A percentile compares a stretch with the other conserved stretches of the same genome.
Conservation (phyloP, 2,329 filamentous ascomycete species). For the Fusarium sulawesiense region DNA sequence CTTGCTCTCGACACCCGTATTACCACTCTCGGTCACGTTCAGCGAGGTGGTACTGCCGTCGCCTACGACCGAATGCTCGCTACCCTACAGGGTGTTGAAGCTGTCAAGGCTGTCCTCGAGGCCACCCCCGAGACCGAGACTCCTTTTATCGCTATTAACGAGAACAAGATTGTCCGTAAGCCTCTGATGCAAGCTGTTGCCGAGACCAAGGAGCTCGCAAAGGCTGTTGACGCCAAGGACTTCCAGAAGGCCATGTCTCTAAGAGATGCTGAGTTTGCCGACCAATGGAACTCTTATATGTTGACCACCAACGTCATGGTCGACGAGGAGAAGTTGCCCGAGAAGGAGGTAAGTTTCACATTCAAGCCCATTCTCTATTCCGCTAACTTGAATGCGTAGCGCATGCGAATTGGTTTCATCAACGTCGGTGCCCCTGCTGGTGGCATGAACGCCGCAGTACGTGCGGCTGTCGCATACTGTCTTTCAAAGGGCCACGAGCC, state of each 20-base stretch:
- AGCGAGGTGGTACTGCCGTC: slow-evolving; percentile 90
- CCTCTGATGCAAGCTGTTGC: slow-evolving; percentile 89
- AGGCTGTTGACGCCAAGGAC: slow-evolving; percentile 84
- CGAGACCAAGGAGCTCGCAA: slow-evolving; percentile 85
- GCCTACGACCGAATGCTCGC: slow-evolving; percentile 94
- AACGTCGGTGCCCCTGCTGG: slow-evolving; percentile 96
- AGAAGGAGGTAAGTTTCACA: slow-evolving; percentile 70
- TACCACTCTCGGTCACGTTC: slow-evolving; percentile 96
- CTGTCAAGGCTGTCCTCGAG: slow-evolving; percentile 90
- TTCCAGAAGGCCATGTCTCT: slow-evolving; percentile 89
- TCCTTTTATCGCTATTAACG: slow-evolving; percentile 94
- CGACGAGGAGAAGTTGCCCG: slow-evolving; percentile 72
- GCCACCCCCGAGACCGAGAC: slow-evolving; percentile 90
- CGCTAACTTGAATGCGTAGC: slow-evolving; percentile 60
- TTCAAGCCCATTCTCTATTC: background rate
- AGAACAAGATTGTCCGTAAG: slow-evolving; percentile 96
- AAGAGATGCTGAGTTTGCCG: slow-evolving; percentile 91
- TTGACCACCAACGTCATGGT: slow-evolving; percentile 88
- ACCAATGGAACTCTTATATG: slow-evolving; percentile 90
- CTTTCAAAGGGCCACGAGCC: slow-evolving; percentile 91
- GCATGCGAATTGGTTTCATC: slow-evolving; percentile 94
- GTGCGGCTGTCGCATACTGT: slow-evolving; percentile 93
- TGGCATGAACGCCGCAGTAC: slow-evolving; percentile 97
- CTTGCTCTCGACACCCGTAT: slow-evolving; percentile 91
- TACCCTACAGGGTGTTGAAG: slow-evolving; percentile 93